A percentile compares a stretch with the other conserved stretches of the same genome.
phyloP scores from a whole-genome alignment of 345 rosid species.

The Noccaea bulbosa region DNA sequence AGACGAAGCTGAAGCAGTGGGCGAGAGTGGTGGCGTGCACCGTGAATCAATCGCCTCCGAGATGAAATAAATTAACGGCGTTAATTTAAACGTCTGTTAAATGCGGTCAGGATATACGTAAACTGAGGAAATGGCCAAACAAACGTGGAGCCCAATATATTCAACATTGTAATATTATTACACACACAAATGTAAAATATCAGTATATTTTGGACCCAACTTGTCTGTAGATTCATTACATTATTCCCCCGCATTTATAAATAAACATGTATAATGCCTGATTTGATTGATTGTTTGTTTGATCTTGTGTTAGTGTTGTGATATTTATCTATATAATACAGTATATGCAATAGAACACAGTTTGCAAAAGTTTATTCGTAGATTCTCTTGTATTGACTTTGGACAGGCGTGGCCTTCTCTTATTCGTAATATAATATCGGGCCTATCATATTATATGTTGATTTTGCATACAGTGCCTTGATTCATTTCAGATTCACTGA shows the following conservation, averaged over 20 bases:
- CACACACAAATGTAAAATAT: conserved; percentile 8
- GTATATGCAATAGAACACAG: background rate
- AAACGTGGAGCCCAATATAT: conserved; percentile 22
- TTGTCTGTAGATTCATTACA: conserved; percentile 24
- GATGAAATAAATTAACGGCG: conserved; percentile 33
- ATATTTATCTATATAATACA: background rate
- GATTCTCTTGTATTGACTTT: conserved; percentile 27
- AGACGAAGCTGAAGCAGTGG: conserved; percentile 89
- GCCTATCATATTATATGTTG: no score
- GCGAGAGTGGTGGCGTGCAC: conserved; percentile 96
- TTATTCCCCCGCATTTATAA: conserved; percentile 9
- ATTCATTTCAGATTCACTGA: no score
- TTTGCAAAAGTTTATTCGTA: conserved; percentile 28
- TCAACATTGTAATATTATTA: conserved; percentile 23
- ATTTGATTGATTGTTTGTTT: conserved; percentile 27
- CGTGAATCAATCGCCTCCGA: conserved; percentile 66
- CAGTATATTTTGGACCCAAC: conserved; percentile 32
- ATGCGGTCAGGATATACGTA: conserved; percentile 25
- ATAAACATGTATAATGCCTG: conserved; percentile 8
- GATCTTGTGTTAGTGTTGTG: conserved; percentile 1
- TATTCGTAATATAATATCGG: no score
- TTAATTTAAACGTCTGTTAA: conserved; percentile 18
- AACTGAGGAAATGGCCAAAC: conserved; percentile 36
- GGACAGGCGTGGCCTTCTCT: background rate
- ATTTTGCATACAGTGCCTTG: background rate